Evolutionary conservation across 495 filamentous ascomycete species (phyloP).

Genomic region (Xylaria grammica): DNA sequence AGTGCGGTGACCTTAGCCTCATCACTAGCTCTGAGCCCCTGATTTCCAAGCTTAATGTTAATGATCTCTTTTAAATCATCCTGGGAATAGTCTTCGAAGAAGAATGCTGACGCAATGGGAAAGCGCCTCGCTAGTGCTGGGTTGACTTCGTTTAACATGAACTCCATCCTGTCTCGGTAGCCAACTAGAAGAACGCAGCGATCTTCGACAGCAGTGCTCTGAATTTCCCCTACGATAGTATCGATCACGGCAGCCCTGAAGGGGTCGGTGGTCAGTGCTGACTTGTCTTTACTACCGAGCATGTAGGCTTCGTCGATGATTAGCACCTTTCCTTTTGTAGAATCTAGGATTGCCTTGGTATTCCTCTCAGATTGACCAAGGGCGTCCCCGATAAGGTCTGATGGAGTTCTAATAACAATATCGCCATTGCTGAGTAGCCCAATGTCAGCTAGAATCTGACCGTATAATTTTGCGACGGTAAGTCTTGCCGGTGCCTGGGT

Average conservation of each 20-base stretch:
- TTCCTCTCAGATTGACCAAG: constrained; percentile 72
- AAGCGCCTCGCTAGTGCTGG: constrained; percentile 76
- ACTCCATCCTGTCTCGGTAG: constrained; percentile 76
- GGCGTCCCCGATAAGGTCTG: constrained; percentile 70
- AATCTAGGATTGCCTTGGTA: constrained; percentile 72
- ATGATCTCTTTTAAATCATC: constrained; percentile 63
- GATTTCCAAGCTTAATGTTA: constrained; percentile 58
- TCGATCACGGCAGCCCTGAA: constrained; percentile 72
- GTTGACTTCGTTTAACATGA: constrained; percentile 83
- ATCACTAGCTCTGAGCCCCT: constrained; percentile 50
- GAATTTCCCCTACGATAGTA: constrained; percentile 84
- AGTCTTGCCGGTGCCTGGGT: constrained; percentile 80
- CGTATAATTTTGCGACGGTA: constrained; percentile 75
- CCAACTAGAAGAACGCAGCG: constrained; percentile 78
- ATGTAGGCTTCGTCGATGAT: constrained; percentile 86
- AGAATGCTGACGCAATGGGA: constrained; percentile 65
- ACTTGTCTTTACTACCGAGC: constrained; percentile 60
- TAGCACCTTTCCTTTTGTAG: constrained; percentile 69
- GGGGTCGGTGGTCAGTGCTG: constrained; percentile 53
- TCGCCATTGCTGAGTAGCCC: constrained; percentile 65
- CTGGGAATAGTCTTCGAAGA: constrained; percentile 72
- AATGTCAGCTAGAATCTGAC: constrained; percentile 64
- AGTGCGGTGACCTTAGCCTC: constrained; percentile 52
- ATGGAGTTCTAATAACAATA: constrained; percentile 72
- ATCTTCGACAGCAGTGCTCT: constrained; percentile 77